Evolutionary conservation across 768 basidiomycete species (phyloP), one percentile per base, ranked within the genome.

Genomic region (Naganishia vaughanmartiniae): DNA sequence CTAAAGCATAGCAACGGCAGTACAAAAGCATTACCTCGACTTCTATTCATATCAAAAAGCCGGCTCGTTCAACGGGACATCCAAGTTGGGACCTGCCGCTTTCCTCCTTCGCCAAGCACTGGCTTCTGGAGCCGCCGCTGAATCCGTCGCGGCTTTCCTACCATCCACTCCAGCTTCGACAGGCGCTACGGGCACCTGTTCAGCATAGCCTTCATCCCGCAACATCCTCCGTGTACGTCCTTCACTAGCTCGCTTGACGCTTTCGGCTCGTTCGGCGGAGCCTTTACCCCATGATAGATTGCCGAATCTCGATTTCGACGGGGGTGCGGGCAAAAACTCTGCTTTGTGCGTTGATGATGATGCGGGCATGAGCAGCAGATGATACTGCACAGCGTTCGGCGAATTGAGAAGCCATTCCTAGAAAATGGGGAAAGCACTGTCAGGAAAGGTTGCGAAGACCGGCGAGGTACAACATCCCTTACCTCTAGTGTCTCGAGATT

Each of bases 281-380:
- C 57, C 33, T 53, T 68, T 17, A 21, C 70, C 33, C 70, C 69
- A 51, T 74, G 76, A 48, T 73, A 74, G 77, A 2, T 72, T 73
- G 12, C 67, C 66, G 66, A 24, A 72, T 72, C 72, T 28, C 5
- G 24, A 67, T 19, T 33, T 56, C 54, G 70, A 75, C 74, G 15
- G 74, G 67, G 68, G 72, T 55, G 33, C 24, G 73, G 81, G 39
- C 74, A 69, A 56, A 74, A 81, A 34, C 76, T 77, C 60, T 26
- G 60, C 60, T 30, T 63, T 63, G 26, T 63, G n/a, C 54, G 74
- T 0, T 39, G 69, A 60, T 74, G 42, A 65, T 17, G 69, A 53
- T 21, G 33, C 76, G 9, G 81, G 81, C 81, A 81, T 81, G 48
- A 81, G 66, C 1, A 81, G 70, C 56, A 81, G 78, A 65, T 79